Percentiles rank a stretch among this genome's conserved stretches.
Conservation (phyloP, 805 yeast genomes). For the Candida argentea region DNA sequence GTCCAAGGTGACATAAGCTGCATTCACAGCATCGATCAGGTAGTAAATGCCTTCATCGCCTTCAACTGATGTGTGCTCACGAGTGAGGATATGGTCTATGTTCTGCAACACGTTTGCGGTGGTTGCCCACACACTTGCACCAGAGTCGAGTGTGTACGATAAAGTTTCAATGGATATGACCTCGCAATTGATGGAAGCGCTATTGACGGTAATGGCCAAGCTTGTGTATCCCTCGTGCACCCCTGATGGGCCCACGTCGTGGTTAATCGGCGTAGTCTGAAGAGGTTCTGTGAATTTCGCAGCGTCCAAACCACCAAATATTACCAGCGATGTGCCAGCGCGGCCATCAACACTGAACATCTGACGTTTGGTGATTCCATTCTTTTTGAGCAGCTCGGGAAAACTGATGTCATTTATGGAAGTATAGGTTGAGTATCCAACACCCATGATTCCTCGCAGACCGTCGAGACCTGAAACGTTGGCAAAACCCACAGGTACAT, state of each 20-base stretch:
- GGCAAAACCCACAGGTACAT: constrained; percentile 5
- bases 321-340: constrained; percentile 5
- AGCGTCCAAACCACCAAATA: constrained; percentile 26
- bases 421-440: constrained; percentile 6
- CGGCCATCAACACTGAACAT: constrained; percentile 9
- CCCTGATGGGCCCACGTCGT: constrained; percentile 5
- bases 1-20: constrained; percentile 3
- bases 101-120: constrained; percentile 7
- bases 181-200: constrained; percentile 3
- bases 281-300: constrained; percentile 17
- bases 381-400: constrained; percentile 7
- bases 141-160: constrained; percentile 10
- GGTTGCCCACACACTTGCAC: constrained; percentile 9
- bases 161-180: constrained; percentile 7
- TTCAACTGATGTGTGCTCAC: background rate
- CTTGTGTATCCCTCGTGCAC: constrained; percentile 4
- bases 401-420: constrained; percentile 3
- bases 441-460: constrained; percentile 9
- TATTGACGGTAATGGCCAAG: constrained; percentile 8
- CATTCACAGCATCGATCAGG: background rate
- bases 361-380: constrained; percentile 4
- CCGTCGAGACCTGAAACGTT: constrained; percentile 2
- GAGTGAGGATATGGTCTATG: constrained; percentile 1
- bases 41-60: background rate
- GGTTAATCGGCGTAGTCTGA: constrained; percentile 7